Base-by-base conservation (phyloP, 306 rosid species). In the Senna siamea region DNA sequence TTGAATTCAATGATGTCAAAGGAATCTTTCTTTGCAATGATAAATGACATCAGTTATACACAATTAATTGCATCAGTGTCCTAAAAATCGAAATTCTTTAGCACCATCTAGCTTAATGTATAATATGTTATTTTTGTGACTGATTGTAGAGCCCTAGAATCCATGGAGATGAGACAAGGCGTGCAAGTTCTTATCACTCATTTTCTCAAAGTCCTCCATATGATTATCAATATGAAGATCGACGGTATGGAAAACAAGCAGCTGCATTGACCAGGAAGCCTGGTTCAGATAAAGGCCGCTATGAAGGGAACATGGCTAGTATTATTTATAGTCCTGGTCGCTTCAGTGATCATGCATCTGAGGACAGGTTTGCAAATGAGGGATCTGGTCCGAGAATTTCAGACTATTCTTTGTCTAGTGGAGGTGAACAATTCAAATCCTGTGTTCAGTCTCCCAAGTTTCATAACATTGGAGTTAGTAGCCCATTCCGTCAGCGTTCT, bases 201-300 rank as follows among this genome's bases (percentile, higher is more conserved):
- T 93, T 78, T 88, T 93, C 98, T 67, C 97, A 93, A 75, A 93
- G 98, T 81, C 98, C 98, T 51, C 98, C 98, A n/a, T 93, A 93
- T 85, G 98, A 93, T 80, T 66, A 89, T 85, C 98, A 93, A 73
- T 93, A 93, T 60, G 98, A 93, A 78, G 98, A 93, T 76, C 85
- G 97, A 7, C 82, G 89, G 58, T 93, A 93, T 80, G 98, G 98
- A 65, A 93, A 87, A 72, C 92, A 83, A 70, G 84, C 84, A 82
- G 88, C 86, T 70, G 77, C 66, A 3, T 84, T 91, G 57, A 87
- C 92, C 23, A 82, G 98, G 80, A 93, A 89, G 83, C 92, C 97
- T 74, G 97, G 98, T 64, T 91, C 98, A 22, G 98, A 93, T 74
- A 82, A 87, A 75, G 96, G 85, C 66, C 85, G 82, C 58, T 86